Conservation (phyloP, 2,329 filamentous ascomycete species). For the Fusarium sp. region DNA sequence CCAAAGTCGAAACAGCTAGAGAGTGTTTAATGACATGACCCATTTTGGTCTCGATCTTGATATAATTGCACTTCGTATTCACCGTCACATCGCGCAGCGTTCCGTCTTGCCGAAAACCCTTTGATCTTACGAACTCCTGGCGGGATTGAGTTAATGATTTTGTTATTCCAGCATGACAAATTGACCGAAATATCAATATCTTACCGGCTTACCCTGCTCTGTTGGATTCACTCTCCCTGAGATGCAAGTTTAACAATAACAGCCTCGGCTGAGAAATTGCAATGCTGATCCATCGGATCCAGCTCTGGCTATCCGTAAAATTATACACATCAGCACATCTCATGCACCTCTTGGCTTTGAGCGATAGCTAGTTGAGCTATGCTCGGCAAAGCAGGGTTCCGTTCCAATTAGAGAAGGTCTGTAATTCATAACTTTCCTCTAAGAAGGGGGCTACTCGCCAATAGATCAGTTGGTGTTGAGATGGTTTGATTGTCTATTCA, state of each 20-base stretch:
- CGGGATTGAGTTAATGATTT: background rate
- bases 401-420: constrained; percentile 32
- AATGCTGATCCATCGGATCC: constrained; percentile 43
- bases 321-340: constrained; percentile 34
- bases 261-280: constrained; percentile 16
- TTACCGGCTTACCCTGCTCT: constrained; percentile 5
- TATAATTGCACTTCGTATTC: constrained; percentile 39
- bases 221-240: constrained; percentile 9
- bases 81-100: constrained; percentile 21
- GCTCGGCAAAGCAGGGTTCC: constrained; percentile 20
- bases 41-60: constrained; percentile 24
- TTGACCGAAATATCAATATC: constrained; percentile 6
- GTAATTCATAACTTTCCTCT: constrained; percentile 13
- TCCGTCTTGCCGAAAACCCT: constrained; percentile 11
- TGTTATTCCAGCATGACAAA: background rate
- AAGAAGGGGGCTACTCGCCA: constrained; percentile 10
- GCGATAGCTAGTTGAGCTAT: constrained; percentile 19
- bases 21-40: constrained; percentile 17
- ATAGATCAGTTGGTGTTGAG: constrained; percentile 4
- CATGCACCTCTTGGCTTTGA: constrained; percentile 36
- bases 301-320: constrained; percentile 39
- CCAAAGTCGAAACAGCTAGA: constrained; percentile 31
- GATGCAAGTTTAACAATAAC: background rate
- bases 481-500: constrained; percentile 7
- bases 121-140: constrained; percentile 7